Evolutionary conservation across 2,329 filamentous ascomycete species (phyloP).

Genomic region (Pseudogymnoascus sp.): DNA sequence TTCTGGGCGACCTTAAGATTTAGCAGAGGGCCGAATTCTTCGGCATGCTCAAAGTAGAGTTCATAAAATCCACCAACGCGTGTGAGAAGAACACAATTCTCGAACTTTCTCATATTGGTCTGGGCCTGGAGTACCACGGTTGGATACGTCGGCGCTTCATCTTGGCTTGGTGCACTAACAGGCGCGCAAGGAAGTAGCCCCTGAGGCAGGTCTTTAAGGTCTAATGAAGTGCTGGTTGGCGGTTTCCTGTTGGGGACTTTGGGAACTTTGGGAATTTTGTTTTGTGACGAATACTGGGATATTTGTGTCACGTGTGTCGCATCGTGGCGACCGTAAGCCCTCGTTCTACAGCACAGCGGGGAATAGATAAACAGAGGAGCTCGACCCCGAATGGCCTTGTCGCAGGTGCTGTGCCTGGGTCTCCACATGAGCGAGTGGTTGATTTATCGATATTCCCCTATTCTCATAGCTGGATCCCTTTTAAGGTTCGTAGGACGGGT

Average conservation of each 20-base stretch:
- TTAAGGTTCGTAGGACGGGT: background rate
- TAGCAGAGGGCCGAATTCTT: constrained; percentile 75
- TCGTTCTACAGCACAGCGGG: background rate
- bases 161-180: background rate
- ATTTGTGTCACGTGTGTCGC: background rate
- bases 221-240: background rate
- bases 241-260: background rate
- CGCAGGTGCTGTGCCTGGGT: background rate
- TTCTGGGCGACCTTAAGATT: constrained; percentile 80
- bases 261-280: background rate
- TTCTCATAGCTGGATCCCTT: background rate
- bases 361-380: background rate
- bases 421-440: background rate
- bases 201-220: background rate
- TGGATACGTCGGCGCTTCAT: constrained; percentile 55
- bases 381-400: constrained; percentile 1
- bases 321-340: background rate
- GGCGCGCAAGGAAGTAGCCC: background rate
- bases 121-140: constrained; percentile 81
- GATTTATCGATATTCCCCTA: background rate
- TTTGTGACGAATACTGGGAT: background rate
- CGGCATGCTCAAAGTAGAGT: constrained; percentile 92
- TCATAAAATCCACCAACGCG: constrained; percentile 96
- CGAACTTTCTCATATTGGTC: constrained; percentile 83
- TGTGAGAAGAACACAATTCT: constrained; percentile 83